Conservation (phyloP, 139 green algal species). For the Desmodesmus armatus region DNA sequence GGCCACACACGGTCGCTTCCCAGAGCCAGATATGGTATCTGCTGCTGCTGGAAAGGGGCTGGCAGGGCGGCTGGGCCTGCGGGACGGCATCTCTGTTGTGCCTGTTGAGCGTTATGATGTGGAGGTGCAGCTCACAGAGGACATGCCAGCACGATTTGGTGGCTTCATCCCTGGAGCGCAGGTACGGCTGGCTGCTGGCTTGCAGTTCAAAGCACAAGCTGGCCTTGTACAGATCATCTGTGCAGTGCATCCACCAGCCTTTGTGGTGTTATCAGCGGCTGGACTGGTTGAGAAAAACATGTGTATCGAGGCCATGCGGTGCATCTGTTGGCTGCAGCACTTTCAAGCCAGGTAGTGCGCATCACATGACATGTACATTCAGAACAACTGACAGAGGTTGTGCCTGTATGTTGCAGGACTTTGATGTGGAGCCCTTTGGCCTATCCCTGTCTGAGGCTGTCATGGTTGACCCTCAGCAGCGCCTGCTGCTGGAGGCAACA, state of each 20-base stretch:
- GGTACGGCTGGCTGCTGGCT: not conserved
- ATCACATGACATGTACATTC: not conserved
- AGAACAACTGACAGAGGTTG: not conserved
- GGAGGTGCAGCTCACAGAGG: slow-evolving; percentile 50
- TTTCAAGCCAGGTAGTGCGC: not conserved
- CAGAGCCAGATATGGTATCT: not conserved
- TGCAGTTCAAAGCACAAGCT: too few species aligned
- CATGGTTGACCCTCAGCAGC: slow-evolving; percentile 91
- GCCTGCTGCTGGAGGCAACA: slow-evolving; percentile 81
- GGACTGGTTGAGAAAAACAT: not conserved
- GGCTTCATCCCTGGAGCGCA: slow-evolving; percentile 64
- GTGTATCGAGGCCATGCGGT: not conserved
- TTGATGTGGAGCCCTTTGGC: slow-evolving; percentile 78
- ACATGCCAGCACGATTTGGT: slow-evolving; percentile 70
- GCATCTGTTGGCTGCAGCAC: not conserved
- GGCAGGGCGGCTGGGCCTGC: not conserved
- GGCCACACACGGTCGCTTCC: not conserved
- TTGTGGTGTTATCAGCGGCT: too few species aligned
- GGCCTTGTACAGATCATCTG: too few species aligned
- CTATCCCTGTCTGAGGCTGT: slow-evolving; percentile 74
- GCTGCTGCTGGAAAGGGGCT: not conserved
- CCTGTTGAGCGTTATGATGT: slow-evolving; percentile 64
- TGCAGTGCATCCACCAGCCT: not conserved
- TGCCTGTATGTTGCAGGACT: slow-evolving; percentile 52
- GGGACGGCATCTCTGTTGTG: slow-evolving; percentile 42